Conservation (phyloP, 257 asterid species). For the Fraxinus excelsior region DNA sequence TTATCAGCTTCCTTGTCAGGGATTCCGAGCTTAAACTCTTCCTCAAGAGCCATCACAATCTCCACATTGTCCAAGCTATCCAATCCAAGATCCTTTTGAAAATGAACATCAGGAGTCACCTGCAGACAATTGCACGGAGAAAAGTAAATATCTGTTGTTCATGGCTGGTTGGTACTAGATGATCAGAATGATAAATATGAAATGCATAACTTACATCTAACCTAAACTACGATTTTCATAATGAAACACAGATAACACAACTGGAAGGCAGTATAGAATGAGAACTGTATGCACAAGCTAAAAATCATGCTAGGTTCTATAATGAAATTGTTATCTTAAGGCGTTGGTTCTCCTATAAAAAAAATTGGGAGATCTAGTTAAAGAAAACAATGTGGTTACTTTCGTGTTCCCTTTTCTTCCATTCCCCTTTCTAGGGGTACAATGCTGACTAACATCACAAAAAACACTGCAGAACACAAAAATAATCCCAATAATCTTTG, state of each 20-base stretch:
- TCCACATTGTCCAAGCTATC: constrained; percentile 90
- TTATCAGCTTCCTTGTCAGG: constrained; percentile 87
- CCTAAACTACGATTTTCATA: too few species aligned
- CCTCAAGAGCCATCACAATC: constrained; percentile 89
- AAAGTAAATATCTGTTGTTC: neutral
- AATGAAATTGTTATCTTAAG: neutral
- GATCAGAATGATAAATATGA: neutral
- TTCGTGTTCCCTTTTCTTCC: neutral
- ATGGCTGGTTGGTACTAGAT: neutral
- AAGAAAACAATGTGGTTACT: neutral
- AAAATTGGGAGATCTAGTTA: neutral
- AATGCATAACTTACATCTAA: neutral
- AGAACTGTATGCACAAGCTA: neutral
- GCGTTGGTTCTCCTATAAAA: neutral
- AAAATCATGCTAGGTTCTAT: neutral
- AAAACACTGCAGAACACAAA: neutral
- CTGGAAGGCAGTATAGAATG: neutral
- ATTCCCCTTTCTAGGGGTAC: neutral
- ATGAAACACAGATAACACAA: neutral
- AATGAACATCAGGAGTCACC: constrained; percentile 79
- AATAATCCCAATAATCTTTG: neutral
- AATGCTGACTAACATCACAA: neutral
- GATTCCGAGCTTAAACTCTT: constrained; percentile 82
- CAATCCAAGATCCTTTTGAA: constrained; percentile 77
- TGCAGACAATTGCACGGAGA: constrained; percentile 28